Percentiles rank a stretch among this genome's conserved stretches.
Conservation (phyloP, 2,329 filamentous ascomycete genomes). For the Nannizziopsis barbatae region DNA sequence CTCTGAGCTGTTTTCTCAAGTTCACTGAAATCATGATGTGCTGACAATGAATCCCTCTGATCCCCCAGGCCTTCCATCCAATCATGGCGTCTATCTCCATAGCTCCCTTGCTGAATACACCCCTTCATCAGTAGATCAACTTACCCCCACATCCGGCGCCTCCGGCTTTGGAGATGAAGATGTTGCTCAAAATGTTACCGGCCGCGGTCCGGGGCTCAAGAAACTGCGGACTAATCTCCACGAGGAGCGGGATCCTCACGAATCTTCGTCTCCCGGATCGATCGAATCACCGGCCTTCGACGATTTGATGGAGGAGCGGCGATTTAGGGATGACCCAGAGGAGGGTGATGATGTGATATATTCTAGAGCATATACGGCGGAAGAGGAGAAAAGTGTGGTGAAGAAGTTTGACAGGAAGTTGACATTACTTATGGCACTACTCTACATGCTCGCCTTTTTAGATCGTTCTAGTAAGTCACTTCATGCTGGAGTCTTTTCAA, state of each 20-base stretch:
- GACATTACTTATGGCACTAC: slow-evolving; percentile 66
- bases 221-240: slow-evolving; percentile 29
- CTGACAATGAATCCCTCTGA: slow-evolving; percentile 6
- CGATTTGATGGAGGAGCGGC: background rate
- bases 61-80: slow-evolving; percentile 2
- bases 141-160: slow-evolving; percentile 28
- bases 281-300: background rate
- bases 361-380: slow-evolving; percentile 36
- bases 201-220: slow-evolving; percentile 16
- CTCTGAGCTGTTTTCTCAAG: background rate
- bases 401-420: slow-evolving; percentile 66
- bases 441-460: slow-evolving; percentile 77
- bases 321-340: slow-evolving; percentile 7
- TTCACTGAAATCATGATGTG: background rate
- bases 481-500: background rate
- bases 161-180: slow-evolving; percentile 17
- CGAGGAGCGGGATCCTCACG: slow-evolving; percentile 11
- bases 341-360: slow-evolving; percentile 7
- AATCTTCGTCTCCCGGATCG: background rate
- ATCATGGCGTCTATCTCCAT: background rate
- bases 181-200: slow-evolving; percentile 1
- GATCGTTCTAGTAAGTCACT: slow-evolving; percentile 63
- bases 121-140: slow-evolving; percentile 17
- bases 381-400: slow-evolving; percentile 63
- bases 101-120: slow-evolving; percentile 5